These are phyloP conservation scores for Aspergillus pseudonomiae DNA, from an alignment of 2,329 filamentous ascomycete species.

Conservation along the genomic window DNA sequence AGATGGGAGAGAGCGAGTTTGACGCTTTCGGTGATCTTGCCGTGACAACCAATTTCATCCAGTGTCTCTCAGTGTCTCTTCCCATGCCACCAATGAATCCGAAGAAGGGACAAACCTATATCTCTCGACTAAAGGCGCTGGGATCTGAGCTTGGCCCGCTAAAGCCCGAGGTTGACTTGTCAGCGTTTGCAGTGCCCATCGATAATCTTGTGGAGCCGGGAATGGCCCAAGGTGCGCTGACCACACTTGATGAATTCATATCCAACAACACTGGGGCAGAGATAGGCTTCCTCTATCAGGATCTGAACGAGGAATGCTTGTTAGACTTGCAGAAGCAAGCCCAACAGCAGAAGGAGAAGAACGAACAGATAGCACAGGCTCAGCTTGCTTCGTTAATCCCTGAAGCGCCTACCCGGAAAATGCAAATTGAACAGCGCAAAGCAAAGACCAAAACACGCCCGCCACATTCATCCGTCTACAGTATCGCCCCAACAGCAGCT, in stretches of 20 bases:
- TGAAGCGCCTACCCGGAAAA: background rate
- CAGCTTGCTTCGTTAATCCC: background rate
- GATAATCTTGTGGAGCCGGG: constrained; percentile 1
- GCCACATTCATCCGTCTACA: constrained; percentile 33
- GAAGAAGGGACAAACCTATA: background rate
- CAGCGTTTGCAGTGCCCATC: background rate
- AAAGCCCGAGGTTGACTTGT: background rate
- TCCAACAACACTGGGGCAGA: constrained; percentile 41
- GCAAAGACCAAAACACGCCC: constrained; percentile 52
- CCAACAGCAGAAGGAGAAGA: constrained; percentile 15
- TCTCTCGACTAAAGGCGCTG: background rate
- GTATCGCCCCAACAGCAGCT: background rate
- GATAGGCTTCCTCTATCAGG: constrained; percentile 50
- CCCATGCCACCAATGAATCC: background rate
- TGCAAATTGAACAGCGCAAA: constrained; percentile 37
- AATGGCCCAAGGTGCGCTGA: constrained; percentile 42
- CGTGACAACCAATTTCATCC: background rate
- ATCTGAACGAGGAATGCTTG: constrained; percentile 46
- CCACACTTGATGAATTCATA: constrained; percentile 43
- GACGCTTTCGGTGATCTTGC: background rate
- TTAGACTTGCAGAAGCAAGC: constrained; percentile 31
- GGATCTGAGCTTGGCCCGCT: background rate
- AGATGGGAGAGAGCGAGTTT: background rate
- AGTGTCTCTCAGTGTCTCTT: background rate
- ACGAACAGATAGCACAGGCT: background rate